A percentile compares a stretch with the other conserved stretches of the same genome.
Evolutionary conservation across 2,329 filamentous ascomycete species (phyloP).

Genomic region (Penicillium sp.): DNA sequence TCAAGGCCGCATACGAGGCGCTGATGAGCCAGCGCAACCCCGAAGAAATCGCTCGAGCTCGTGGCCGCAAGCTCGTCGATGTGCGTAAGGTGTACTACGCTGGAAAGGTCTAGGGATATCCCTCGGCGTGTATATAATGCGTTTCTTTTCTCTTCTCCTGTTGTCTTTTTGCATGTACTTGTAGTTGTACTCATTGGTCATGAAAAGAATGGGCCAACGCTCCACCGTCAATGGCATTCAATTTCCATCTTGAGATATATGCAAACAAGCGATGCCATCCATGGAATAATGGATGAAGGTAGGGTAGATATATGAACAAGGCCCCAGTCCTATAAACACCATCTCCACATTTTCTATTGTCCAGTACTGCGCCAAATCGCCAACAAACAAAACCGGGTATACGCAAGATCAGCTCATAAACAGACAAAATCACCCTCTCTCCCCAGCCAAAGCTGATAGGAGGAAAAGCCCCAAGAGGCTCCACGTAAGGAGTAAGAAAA

Average conservation of each 20-base stretch:
- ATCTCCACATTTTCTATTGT: background rate
- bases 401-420: too few relatives aligned
- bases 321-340: background rate
- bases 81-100: constrained; percentile 97
- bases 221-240: constrained; percentile 14
- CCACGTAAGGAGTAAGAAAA: background rate
- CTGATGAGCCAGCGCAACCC: constrained; percentile 80
- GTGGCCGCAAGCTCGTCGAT: constrained; percentile 94
- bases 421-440: too few relatives aligned
- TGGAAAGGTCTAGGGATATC: constrained; percentile 58
- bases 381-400: constrained; percentile 20
- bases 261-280: background rate
- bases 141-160: constrained; percentile 20
- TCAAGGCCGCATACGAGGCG: constrained; percentile 85
- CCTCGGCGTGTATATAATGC: constrained; percentile 28
- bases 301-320: background rate
- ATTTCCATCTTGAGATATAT: too few relatives aligned
- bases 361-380: constrained; percentile 10
- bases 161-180: constrained; percentile 32
- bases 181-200: constrained; percentile 23
- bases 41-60: constrained; percentile 81
- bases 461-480: background rate
- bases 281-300: background rate
- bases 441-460: background rate
- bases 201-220: constrained; percentile 17